Base-by-base conservation (phyloP, 1,284 basidiomycete species). In the Leccinum pachyderme region DNA sequence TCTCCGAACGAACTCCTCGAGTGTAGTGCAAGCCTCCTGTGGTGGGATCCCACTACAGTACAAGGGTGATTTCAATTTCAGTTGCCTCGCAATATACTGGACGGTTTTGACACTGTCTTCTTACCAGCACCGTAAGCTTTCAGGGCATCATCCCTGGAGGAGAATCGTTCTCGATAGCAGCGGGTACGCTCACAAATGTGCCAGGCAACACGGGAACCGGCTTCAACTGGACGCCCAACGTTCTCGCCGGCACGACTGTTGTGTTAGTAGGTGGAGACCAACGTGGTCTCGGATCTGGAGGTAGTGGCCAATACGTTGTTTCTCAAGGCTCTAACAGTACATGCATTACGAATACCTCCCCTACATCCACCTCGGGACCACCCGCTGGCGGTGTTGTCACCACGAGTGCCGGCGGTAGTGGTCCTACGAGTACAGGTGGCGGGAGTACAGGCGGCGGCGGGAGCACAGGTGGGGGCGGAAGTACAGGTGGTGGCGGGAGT, bases 71-170 rank as follows among this genome's bases (percentile, higher is more conserved):
- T 63, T 24, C 27, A 15, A n/a, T 54, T 33, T 52, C 39, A 2
- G 15, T 22, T 13, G 44, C n/a, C 12, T 31, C 41, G 7, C 12
- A 13, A n/a, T 7, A 41, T 13, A 22, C 22, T 1, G 2, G 39
- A 12, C 22, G 22, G 22, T 41, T 6, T 13, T 43, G 32, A 47
- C 31, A 60, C 49, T 4, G 9, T 9, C 2, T 0, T 25, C 15
- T 18, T 28, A 3, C 44, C 56, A 86, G 86, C 8, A 78, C 66
- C 2, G 78, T 82, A 3, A 77, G 70, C 29, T 86, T 91, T 67
- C 75, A 83, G 41, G 89, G 87, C 7, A 75, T 91, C 43, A 91
- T 92, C 29, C 90, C 89, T 1, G 89, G 87, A 2, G 89, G 89
- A 13, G 72, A 88, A 49, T 87, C 88, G 0, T 91, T 91, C 65